Evolutionary conservation across 2,329 filamentous ascomycete species (phyloP).

Genomic region (Clarireedia paspali): DNA sequence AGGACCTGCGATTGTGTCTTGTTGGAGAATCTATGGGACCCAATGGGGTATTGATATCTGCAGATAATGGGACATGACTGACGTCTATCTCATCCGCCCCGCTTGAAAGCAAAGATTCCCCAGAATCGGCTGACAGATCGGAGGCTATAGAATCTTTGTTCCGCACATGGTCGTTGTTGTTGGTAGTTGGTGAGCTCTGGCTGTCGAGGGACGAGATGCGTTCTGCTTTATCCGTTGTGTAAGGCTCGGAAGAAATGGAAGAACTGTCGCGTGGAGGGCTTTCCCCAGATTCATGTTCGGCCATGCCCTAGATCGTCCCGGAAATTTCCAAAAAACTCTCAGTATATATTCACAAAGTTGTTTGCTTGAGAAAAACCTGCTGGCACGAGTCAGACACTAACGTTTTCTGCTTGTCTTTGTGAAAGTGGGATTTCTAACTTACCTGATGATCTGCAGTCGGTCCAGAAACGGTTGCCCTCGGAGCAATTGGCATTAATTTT

Average conservation of each 20-base stretch:
- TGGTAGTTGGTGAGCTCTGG: not conserved
- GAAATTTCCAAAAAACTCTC: not conserved
- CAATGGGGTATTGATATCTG: not conserved
- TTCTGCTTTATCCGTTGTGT: not conserved
- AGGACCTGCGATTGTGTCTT: slow-evolving; percentile 8
- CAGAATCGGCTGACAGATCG: not conserved
- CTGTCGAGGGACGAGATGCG: not conserved
- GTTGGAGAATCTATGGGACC: not conserved
- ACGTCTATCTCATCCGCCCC: slow-evolving; percentile 18
- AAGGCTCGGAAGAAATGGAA: not conserved
- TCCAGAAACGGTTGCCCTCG: not conserved
- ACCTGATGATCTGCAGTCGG: not conserved
- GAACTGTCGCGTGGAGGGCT: not conserved
- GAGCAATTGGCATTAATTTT: not conserved
- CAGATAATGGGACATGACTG: slow-evolving; percentile 20
- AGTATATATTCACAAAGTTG: not conserved
- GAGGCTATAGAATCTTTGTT: not conserved
- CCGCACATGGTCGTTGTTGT: not conserved
- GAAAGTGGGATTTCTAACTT: not conserved
- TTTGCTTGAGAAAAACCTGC: not conserved
- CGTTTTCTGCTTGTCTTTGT: not conserved
- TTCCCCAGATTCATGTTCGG: not conserved
- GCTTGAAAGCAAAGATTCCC: not conserved
- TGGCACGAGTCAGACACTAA: not conserved
- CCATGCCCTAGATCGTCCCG: not conserved